Conservation (phyloP, 768 basidiomycete genomes). For the Tubosaeta sp. region DNA sequence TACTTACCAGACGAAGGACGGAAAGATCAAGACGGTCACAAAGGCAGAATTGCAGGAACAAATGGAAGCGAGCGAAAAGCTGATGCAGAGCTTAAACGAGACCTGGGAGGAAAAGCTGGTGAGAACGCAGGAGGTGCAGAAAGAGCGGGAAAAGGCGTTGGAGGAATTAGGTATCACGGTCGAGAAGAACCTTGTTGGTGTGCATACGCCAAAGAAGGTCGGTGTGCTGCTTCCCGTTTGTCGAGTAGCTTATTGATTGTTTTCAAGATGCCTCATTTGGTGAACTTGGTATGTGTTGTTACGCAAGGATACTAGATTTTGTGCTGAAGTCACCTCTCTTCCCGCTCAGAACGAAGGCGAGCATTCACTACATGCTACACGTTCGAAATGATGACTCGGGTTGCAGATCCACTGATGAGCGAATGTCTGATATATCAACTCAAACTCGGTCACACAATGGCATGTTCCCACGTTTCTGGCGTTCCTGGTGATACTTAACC, state of each 20-base stretch:
- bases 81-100: constrained; percentile 90
- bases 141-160: constrained; percentile 94
- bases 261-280: constrained; percentile 83
- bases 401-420: constrained; percentile 88
- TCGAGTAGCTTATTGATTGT: constrained; percentile 2
- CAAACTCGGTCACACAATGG: constrained; percentile 78
- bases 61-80: constrained; percentile 90
- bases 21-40: constrained; percentile 90
- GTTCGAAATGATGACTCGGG: constrained; percentile 7
- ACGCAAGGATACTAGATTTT: background rate
- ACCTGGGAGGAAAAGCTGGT: constrained; percentile 95
- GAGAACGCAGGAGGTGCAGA: constrained; percentile 91
- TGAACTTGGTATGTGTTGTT: constrained; percentile 71
- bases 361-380: constrained; percentile 13
- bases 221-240: background rate
- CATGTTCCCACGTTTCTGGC: constrained; percentile 29
- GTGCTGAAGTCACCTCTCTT: constrained; percentile 14
- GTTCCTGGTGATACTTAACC: constrained; percentile 12
- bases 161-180: constrained; percentile 98
- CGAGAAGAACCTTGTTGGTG: constrained; percentile 93
- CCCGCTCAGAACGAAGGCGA: constrained; percentile 64
- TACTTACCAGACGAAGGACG: constrained; percentile 89
- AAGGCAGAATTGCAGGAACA: constrained; percentile 98
- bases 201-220: constrained; percentile 96
- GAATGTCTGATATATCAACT: constrained; percentile 93